Base-by-base conservation (phyloP, 306 rosid genomes). In the Canavalia ensiformis region DNA sequence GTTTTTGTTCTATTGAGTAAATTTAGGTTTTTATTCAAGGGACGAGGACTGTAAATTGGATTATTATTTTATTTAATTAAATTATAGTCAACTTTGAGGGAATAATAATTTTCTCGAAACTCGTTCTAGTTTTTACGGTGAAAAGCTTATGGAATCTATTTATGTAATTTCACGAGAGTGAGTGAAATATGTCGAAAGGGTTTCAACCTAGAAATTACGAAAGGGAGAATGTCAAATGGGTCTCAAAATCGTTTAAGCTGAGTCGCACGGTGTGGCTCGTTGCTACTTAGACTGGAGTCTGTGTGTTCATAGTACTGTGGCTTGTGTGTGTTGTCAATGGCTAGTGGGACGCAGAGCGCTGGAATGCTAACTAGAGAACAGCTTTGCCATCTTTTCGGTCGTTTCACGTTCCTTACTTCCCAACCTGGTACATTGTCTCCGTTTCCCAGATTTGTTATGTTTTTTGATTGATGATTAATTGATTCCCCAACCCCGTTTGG, bases 341-440 rank as follows among this genome's bases (percentile, higher is more conserved):
- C 77, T 49, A 34, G 67, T 33, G 80, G 58, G 84, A 37, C 60
- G 50, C 87, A 74, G 58, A 85, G 68, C 78, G 33, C 39, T 7
- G 81, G 72, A 49, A 81, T 91, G 94, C 68, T 89, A 49, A n/a
- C 94, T 0, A 89, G 90, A 51, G 89, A 88, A 37, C 91, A 92
- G 74, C 84, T 92, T 82, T 75, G 88, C 1, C 90, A 92, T 86
- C 94, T 94, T 56, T 94, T 91, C 76, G 82, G 79, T 81, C 97
- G 94, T 42, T 94, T 92, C 72, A 6, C 68, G 56, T 70, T 35
- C 56, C 93, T 92, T 84, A 87, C 90, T 3, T 88, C 94, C 56
- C 94, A 87, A 54, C 81, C 94, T n/a, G 97, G 98, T 90, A 74
- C 63, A n/a, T 49, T 18, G 6, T 39, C 42, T 46, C 30, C 2